phyloP scores from a whole-genome alignment of 176 grass and related monocot species.

The Canna indica region DNA sequence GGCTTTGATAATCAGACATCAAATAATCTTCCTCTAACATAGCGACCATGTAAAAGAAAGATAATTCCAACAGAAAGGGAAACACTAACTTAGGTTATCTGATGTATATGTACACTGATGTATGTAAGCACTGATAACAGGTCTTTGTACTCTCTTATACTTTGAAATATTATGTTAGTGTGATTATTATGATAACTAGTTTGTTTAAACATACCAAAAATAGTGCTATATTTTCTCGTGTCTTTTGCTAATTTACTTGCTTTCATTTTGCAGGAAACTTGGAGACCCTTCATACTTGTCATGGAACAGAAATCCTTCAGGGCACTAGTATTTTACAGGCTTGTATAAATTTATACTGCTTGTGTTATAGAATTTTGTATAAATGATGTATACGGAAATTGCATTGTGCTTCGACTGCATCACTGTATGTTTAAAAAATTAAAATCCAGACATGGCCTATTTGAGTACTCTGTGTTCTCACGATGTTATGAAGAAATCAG shows the following conservation, averaged over 20 bases:
- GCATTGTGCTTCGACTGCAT: neutral
- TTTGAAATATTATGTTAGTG: neutral
- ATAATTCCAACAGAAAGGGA: too few relatives aligned
- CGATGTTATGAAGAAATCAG: too few relatives aligned
- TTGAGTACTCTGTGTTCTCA: too few relatives aligned
- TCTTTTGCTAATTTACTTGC: neutral
- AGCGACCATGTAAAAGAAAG: neutral
- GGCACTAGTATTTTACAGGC: neutral
- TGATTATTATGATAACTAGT: neutral
- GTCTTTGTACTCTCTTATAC: neutral
- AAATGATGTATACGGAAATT: neutral
- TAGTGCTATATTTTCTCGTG: neutral
- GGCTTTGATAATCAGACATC: too few relatives aligned
- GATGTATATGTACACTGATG: neutral
- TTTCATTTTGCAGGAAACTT: slow-evolving; percentile 22
- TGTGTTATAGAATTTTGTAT: neutral
- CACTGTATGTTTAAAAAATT: neutral
- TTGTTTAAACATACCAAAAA: too few relatives aligned
- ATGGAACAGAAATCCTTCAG: slow-evolving; percentile 18
- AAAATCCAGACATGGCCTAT: too few relatives aligned
- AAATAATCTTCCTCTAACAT: neutral
- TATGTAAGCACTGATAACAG: neutral
- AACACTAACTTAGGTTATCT: neutral
- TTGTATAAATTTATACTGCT: neutral
- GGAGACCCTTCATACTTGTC: slow-evolving; percentile 18